Conservation (phyloP, 2,329 filamentous ascomycete species). For the Sphaerulina vaccinii region DNA sequence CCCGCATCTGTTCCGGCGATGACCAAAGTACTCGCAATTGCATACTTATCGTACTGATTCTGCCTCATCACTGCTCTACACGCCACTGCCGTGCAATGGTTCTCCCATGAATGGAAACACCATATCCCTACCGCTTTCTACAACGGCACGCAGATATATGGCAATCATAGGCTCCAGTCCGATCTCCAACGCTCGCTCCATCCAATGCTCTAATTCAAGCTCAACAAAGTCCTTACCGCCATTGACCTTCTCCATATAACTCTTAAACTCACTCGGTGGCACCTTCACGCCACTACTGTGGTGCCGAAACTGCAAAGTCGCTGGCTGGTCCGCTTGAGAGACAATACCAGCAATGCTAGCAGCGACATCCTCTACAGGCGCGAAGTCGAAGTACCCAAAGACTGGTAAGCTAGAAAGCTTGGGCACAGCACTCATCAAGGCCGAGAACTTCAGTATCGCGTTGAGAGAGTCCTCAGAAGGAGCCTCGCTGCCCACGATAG, state of each 20-base stretch:
- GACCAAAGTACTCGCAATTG: too few relatives aligned
- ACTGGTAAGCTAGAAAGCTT: slow-evolving; percentile 12
- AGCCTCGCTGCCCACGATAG: slow-evolving; percentile 18
- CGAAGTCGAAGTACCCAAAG: slow-evolving; percentile 20
- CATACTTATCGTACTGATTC: too few relatives aligned
- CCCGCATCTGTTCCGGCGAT: too few relatives aligned
- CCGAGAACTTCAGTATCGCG: slow-evolving; percentile 20
- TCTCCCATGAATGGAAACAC: slow-evolving; percentile 24
- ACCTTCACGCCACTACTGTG: slow-evolving; percentile 20
- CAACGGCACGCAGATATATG: slow-evolving; percentile 16
- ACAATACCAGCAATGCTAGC: slow-evolving; percentile 7
- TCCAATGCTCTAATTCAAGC: slow-evolving; percentile 21
- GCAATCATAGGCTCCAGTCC: slow-evolving; percentile 23
- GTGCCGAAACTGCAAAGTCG: slow-evolving; percentile 16
- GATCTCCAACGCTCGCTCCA: slow-evolving; percentile 12
- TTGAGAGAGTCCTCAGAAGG: slow-evolving; percentile 21
- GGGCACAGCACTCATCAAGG: slow-evolving; percentile 16
- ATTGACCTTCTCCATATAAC: slow-evolving; percentile 13
- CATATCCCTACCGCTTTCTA: slow-evolving; percentile 4
- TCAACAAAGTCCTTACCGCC: slow-evolving; percentile 13
- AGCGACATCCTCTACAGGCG: slow-evolving; percentile 14
- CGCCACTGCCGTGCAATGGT: not conserved
- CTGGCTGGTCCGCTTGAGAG: not conserved
- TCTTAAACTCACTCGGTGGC: slow-evolving; percentile 13
- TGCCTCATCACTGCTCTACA: too few relatives aligned